Evolutionary conservation across 2,329 filamentous ascomycete genomes (phyloP), one percentile per base, ranked within the genome.

Genomic region (Talaromyces sp.): DNA sequence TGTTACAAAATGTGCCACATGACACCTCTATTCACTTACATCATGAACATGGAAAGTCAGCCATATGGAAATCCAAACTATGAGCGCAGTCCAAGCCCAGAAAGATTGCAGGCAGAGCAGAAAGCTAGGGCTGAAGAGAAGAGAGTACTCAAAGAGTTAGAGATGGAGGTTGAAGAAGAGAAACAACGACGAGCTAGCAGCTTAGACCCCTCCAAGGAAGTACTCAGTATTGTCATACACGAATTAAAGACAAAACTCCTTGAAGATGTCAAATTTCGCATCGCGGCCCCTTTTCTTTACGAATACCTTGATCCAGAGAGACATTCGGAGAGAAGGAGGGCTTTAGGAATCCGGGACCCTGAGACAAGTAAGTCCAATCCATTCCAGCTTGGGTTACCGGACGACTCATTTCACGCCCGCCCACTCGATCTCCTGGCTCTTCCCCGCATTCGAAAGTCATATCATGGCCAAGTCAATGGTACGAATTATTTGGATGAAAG

Each of bases 241-340:
- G 93, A 98, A 74, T 81, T 99, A 72, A 88, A 86, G 64, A 90
- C 96, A 72, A 95, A 96, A 74, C 80, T 99, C 39, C 86, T 98
- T 66, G 86, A 90, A 67, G 92, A 97, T 73, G 90, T 98, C 71
- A 92, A 93, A 69, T 90, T 89, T 50, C 90, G 93, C 69, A 87
- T 98, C 55, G 93, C 91, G 8, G 90, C 88, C 6, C 92, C 92
- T 2, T 84, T 87, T 48, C 82, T 99, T 40, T 89, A 91, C 68
- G 86, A 92, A 46, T 92, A 88, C 70, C 84, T 99, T 63, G 88
- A 96, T 67, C 93, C 95, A 3, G 84, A 84, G 61, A 90, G 92
- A 63, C 92, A 96, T 75, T 81, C 82, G 2, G 84, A 87, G n/a
- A 96, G 91, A 76, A 84, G 93, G 64, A 85, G 89, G 65, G 91